phyloP scores from a whole-genome alignment of 345 rosid species.

The Adansonia digitata region DNA sequence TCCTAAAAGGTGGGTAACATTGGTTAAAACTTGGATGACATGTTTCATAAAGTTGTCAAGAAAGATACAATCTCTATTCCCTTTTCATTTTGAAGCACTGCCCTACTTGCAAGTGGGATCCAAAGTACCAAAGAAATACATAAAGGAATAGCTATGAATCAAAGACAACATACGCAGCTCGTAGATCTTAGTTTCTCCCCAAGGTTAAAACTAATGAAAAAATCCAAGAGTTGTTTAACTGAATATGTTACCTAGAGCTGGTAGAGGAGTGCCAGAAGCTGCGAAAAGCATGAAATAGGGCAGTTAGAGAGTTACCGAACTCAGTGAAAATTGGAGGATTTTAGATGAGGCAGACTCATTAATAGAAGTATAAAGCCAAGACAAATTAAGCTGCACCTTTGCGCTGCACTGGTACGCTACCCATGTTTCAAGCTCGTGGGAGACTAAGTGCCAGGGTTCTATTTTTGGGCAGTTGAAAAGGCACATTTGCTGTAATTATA shows the following conservation, averaged over 20 bases:
- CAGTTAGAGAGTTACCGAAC: neutral
- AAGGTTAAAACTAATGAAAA: neutral
- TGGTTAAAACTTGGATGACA: neutral
- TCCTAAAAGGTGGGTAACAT: too few relatives aligned
- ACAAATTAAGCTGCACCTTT: slow-evolving; percentile 44
- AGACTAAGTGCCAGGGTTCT: slow-evolving; percentile 60
- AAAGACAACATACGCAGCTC: neutral
- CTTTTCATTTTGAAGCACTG: too few relatives aligned
- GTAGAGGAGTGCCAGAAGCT: slow-evolving; percentile 80
- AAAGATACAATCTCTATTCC: too few relatives aligned
- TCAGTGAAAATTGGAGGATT: neutral
- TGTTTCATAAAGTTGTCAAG: neutral
- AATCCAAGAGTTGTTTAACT: too few relatives aligned
- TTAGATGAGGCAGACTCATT: neutral
- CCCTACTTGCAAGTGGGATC: too few relatives aligned
- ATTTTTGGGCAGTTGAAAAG: slow-evolving; percentile 60
- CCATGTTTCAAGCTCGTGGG: slow-evolving; percentile 62
- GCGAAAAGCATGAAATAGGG: slow-evolving; percentile 18
- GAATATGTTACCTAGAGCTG: slow-evolving; percentile 79
- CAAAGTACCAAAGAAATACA: too few relatives aligned
- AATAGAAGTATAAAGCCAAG: neutral
- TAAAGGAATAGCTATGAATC: too few relatives aligned
- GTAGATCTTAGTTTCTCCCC: neutral
- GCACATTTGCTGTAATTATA: slow-evolving; percentile 63
- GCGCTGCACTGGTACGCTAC: slow-evolving; percentile 61